phyloP scores from a whole-genome alignment of 2,329 filamentous ascomycete species.

The Aureobasidium musti region DNA sequence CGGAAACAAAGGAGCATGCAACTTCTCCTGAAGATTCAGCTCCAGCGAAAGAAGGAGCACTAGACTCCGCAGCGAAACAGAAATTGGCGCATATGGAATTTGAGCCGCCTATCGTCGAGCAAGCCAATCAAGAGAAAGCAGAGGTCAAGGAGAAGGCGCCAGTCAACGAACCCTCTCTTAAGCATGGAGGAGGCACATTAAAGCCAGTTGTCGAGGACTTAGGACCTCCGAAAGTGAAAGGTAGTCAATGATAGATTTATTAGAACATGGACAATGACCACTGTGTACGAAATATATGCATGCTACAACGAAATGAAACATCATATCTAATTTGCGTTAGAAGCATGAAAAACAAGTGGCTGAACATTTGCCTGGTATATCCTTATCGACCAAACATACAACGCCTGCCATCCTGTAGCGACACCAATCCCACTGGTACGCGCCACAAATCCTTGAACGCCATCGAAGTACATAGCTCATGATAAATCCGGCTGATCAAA shows the following conservation, averaged over 20 bases:
- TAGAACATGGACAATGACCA: background rate
- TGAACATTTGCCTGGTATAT: slow-evolving; percentile 3
- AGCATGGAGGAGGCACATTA: slow-evolving; percentile 13
- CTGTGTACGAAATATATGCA: background rate
- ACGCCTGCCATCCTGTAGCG: slow-evolving; percentile 2
- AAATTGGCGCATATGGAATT: slow-evolving; percentile 18
- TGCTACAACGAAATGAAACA: background rate
- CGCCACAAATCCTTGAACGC: background rate
- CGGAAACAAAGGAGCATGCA: background rate
- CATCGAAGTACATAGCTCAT: background rate
- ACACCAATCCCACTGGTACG: background rate
- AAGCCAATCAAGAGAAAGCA: slow-evolving; percentile 5
- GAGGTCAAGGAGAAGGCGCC: background rate
- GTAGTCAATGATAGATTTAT: background rate
- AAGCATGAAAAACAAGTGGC: background rate
- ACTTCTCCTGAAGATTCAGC: background rate
- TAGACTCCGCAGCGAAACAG: slow-evolving; percentile 25
- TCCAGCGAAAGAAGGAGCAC: background rate
- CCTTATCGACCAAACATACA: background rate
- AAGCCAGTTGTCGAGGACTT: slow-evolving; percentile 24
- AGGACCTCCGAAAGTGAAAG: slow-evolving; percentile 9
- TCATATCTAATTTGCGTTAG: background rate
- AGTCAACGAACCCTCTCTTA: background rate
- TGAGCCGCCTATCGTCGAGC: background rate
- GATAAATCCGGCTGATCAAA: background rate